Evolutionary conservation across 768 basidiomycete genomes (phyloP).

Genomic region (Leucogyrophana mollusca): DNA sequence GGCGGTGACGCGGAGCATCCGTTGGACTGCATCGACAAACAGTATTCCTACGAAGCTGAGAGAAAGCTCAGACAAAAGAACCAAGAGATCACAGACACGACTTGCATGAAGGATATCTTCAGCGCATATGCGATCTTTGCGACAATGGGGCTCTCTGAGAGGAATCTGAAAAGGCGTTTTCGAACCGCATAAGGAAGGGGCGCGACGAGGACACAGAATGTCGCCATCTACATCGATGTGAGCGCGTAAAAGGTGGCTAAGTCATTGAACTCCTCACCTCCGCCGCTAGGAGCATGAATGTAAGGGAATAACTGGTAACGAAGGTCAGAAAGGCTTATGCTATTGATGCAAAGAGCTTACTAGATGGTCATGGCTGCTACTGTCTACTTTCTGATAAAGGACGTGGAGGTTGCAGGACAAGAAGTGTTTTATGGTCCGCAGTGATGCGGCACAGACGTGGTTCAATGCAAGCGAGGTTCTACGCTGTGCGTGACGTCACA

Average conservation of each 20-base stretch:
- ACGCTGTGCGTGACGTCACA: slow-evolving; percentile 26
- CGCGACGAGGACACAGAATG: slow-evolving; percentile 81
- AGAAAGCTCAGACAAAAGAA: neutral
- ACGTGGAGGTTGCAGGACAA: neutral
- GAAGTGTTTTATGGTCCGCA: neutral
- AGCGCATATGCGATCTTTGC: slow-evolving; percentile 89
- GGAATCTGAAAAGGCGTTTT: slow-evolving; percentile 69
- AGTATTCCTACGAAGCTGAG: slow-evolving; percentile 81
- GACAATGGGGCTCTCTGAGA: slow-evolving; percentile 64
- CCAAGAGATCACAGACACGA: slow-evolving; percentile 6
- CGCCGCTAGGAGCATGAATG: slow-evolving; percentile 76
- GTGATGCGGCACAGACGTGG: slow-evolving; percentile 17
- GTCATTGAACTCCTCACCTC: slow-evolving; percentile 45
- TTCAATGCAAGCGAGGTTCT: neutral
- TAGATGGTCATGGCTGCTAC: slow-evolving; percentile 47
- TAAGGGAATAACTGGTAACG: slow-evolving; percentile 64
- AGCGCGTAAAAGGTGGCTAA: neutral
- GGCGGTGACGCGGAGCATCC: slow-evolving; percentile 81
- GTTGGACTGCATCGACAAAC: slow-evolving; percentile 89
- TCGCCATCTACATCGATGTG: slow-evolving; percentile 54
- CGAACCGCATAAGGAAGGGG: slow-evolving; percentile 80
- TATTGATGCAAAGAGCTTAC: slow-evolving; percentile 21
- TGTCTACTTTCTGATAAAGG: slow-evolving; percentile 1
- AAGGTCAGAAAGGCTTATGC: slow-evolving; percentile 4
- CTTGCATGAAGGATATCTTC: slow-evolving; percentile 92